Conservation (phyloP, 257 asterid species). For the Nemophila menziesii region DNA sequence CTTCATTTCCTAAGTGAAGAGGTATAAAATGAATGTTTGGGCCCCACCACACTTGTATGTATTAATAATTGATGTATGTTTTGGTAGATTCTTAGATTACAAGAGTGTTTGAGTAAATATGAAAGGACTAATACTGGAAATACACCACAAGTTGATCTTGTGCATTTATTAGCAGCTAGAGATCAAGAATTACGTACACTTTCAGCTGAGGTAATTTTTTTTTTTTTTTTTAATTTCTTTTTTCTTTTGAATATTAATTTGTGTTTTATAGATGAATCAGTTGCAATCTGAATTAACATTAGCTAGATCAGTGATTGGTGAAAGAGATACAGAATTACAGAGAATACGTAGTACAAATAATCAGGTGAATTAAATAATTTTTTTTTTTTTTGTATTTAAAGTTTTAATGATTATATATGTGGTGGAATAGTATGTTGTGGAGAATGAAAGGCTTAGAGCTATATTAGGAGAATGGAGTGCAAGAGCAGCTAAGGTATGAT, state of each 20-base stretch:
- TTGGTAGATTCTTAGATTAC: slow-evolving; percentile 81
- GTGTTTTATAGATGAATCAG: slow-evolving; percentile 77
- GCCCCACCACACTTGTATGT: slow-evolving; percentile 2
- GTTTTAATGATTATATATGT: neutral
- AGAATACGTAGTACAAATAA: slow-evolving; percentile 61
- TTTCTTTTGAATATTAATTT: neutral
- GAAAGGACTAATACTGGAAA: slow-evolving; percentile 77
- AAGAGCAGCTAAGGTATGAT: slow-evolving; percentile 83
- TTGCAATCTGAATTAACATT: slow-evolving; percentile 84
- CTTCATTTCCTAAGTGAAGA: slow-evolving; percentile 95
- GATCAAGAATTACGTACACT: slow-evolving; percentile 96
- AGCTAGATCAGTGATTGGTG: slow-evolving; percentile 88
- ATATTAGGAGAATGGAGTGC: slow-evolving; percentile 95
- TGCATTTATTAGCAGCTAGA: slow-evolving; percentile 84
- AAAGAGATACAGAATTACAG: slow-evolving; percentile 81
- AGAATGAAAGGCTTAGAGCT: slow-evolving; percentile 93
- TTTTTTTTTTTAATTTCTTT: no score
- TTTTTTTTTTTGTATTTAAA: neutral
- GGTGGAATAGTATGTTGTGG: slow-evolving; percentile 76
- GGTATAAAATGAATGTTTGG: slow-evolving; percentile 40
- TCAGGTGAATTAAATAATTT: slow-evolving; percentile 79
- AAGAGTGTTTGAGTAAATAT: slow-evolving; percentile 86
- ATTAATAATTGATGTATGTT: slow-evolving; percentile 11
- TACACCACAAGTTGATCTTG: slow-evolving; percentile 96
- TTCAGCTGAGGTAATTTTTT: slow-evolving; percentile 66